phyloP scores from a whole-genome alignment of 805 yeast species.

The Groenewaldozyma salmanticensis region DNA sequence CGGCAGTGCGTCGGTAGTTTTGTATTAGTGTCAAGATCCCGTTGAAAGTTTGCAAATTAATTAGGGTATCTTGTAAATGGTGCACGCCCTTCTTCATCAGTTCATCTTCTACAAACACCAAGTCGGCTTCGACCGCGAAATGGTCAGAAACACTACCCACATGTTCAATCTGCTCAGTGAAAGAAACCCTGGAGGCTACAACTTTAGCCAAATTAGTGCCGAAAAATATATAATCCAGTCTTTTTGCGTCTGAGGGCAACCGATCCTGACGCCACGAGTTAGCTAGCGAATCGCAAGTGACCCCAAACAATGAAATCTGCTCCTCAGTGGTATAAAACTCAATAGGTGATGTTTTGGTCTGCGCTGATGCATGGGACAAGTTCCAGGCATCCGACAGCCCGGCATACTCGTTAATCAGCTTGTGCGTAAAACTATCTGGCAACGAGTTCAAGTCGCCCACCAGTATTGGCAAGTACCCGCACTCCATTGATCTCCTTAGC shows the following conservation, averaged over 20 bases:
- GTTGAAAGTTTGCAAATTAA: conserved; percentile 27
- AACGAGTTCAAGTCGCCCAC: conserved; percentile 90
- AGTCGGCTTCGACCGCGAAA: conserved; percentile 48
- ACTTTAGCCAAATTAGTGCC: conserved; percentile 48
- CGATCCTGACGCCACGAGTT: conserved; percentile 72
- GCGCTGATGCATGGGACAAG: conserved; percentile 41
- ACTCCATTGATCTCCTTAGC: conserved; percentile 47
- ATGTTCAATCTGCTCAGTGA: conserved; percentile 57
- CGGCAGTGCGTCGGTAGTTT: conserved; percentile 42
- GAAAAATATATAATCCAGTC: conserved; percentile 83
- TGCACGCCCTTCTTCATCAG: conserved; percentile 1
- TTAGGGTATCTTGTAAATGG: neutral
- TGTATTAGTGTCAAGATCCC: conserved; percentile 41
- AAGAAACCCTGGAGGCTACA: conserved; percentile 55
- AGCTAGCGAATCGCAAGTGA: conserved; percentile 79
- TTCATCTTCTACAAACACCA: conserved; percentile 7
- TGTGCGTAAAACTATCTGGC: conserved; percentile 78
- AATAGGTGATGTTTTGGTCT: conserved; percentile 11
- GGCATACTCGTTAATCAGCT: conserved; percentile 59
- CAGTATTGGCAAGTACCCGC: conserved; percentile 78
- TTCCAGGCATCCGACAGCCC: conserved; percentile 79
- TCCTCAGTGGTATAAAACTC: conserved; percentile 33
- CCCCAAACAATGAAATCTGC: conserved; percentile 67
- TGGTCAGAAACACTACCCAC: conserved; percentile 86
- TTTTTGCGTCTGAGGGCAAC: conserved; percentile 59